Evolutionary conservation across 2,329 filamentous ascomycete genomes (phyloP).

Genomic region (Aspergillus novofumigatus): DNA sequence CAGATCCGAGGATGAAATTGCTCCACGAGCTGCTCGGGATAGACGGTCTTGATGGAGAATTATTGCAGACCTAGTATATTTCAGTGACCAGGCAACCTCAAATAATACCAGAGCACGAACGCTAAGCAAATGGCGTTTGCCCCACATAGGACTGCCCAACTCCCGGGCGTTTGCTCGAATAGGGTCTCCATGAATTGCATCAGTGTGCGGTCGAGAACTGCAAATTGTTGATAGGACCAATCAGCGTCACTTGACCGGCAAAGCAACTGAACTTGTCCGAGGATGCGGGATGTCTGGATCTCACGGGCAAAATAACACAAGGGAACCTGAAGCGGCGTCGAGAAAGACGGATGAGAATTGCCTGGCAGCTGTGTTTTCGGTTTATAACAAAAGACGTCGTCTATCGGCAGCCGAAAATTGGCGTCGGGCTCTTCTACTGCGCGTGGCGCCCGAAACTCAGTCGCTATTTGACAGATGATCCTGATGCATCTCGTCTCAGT

Average conservation of each 20-base stretch:
- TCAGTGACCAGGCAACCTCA: background rate
- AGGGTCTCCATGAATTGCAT: background rate
- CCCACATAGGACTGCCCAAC: slow-evolving; percentile 2
- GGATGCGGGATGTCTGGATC: background rate
- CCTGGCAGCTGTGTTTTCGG: no score
- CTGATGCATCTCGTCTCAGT: background rate
- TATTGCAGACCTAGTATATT: background rate
- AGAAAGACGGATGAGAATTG: background rate
- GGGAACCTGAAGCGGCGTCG: background rate
- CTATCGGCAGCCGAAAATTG: slow-evolving; percentile 1
- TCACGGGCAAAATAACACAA: slow-evolving; percentile 5
- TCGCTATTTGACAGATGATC: background rate
- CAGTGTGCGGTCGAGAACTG: background rate
- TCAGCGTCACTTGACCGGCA: background rate
- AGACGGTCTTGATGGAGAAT: background rate
- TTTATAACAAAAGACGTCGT: background rate
- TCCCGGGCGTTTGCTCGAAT: background rate
- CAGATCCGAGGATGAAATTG: background rate
- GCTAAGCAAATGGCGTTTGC: background rate
- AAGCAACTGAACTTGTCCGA: slow-evolving; percentile 2
- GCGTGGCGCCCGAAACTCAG: background rate
- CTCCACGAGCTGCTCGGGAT: background rate
- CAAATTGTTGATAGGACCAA: background rate
- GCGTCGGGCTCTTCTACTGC: background rate
- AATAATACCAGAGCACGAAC: background rate